Base-by-base conservation (phyloP, 2,329 filamentous ascomycete genomes). In the Tricladium varicosporioides region DNA sequence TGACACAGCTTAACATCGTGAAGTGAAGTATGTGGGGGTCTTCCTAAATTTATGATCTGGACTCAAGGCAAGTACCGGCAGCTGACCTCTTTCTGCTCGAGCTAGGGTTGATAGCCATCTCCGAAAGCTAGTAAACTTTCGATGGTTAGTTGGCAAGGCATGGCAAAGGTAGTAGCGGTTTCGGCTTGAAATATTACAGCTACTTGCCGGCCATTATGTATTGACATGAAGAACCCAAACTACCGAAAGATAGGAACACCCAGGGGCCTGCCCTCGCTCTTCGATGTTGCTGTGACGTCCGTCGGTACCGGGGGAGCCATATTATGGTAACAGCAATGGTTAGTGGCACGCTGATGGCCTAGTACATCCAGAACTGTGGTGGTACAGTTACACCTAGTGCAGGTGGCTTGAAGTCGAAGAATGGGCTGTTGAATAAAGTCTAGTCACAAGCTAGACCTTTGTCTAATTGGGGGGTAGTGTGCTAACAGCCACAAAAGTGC, bases 301-400 rank as follows among this genome's bases (percentile, higher is more conserved):
- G 22, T 33, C 8, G 15, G 19, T 44, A 42, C 32, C n/a, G 43
- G 22, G 22, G 32, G 10, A 19, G 18, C 32, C 36, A 51, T 16
- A 19, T 13, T 5, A 46, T 14, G 27, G 27, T 19, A 32, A 45
- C 42, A 14, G 32, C 7, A 40, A 42, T 13, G 19, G 42, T 53
- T 19, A 51, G 33, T 27, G 48, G 33, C 18, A 51, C 13, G n/a
- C 16, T 15, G 16, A 53, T 32, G n/a, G 42, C 51, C 51, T 43
- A 48, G 43, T 36, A 53, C 8, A 53, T 53, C 43, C 43, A 47
- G n/a, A 53, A 53, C 22, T 53, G 42, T 27, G 36, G 16, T 13
- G 51, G 18, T 33, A 44, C 10, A 27, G 44, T 13, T 33, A 43
- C 13, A 9, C 27, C 42, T 31, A 45, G 14, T 16, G 11, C 10